Evolutionary conservation across 148 eudicot species (phyloP).

Genomic region (Diospyros lotus): DNA sequence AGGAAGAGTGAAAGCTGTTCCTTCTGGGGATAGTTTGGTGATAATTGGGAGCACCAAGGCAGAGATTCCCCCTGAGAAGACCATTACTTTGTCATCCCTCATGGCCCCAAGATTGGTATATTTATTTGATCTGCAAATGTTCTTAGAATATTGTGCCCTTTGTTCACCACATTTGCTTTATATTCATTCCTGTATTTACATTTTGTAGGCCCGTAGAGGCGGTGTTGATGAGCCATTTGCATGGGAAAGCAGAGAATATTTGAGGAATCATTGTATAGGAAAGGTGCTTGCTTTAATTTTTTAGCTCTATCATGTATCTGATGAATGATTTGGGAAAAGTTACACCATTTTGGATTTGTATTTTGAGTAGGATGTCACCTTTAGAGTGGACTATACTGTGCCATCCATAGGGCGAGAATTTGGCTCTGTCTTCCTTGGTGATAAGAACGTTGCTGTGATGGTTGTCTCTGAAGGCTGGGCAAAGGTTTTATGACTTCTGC

Average conservation of each 20-base stretch:
- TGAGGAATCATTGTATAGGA: constrained; percentile 90
- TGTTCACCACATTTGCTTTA: background rate
- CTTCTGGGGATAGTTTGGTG: constrained; percentile 88
- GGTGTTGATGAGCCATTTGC: constrained; percentile 93
- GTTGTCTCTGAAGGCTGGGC: constrained; percentile 96
- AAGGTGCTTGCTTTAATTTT: constrained; percentile 44
- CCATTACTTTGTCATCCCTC: constrained; percentile 72
- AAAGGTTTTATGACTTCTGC: constrained; percentile 44
- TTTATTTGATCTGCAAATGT: background rate
- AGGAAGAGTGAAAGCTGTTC: constrained; percentile 91
- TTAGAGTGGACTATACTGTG: constrained; percentile 65
- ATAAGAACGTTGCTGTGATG: constrained; percentile 53
- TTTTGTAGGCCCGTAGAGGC: constrained; percentile 79
- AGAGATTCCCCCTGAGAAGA: constrained; percentile 78
- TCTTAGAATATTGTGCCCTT: constrained; percentile 8
- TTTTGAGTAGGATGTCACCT: constrained; percentile 65
- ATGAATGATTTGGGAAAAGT: too few species aligned
- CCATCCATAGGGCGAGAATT: constrained; percentile 77
- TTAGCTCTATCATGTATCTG: background rate
- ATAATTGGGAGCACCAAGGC: constrained; percentile 67
- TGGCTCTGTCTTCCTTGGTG: constrained; percentile 64
- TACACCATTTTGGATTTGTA: background rate
- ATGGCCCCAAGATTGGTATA: constrained; percentile 84
- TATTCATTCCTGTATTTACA: background rate
- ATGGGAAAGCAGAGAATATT: constrained; percentile 92